phyloP scores from a whole-genome alignment of 768 basidiomycete species.

The Phylloporus arenicola region DNA sequence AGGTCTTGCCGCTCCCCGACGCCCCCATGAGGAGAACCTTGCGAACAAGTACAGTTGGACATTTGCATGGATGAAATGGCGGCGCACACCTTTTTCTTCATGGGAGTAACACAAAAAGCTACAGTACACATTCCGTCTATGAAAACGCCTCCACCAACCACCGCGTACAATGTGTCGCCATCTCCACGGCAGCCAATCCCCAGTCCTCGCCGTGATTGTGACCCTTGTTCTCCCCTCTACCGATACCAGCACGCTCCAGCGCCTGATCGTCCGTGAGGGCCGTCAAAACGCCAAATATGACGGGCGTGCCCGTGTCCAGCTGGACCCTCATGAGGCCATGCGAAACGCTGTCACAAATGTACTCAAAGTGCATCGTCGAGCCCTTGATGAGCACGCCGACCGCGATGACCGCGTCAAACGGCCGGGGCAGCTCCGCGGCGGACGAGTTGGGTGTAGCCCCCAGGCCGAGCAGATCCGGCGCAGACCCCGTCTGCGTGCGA shows the following conservation, averaged over 20 bases:
- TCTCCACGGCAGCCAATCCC: slow-evolving; percentile 95
- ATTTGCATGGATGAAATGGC: not conserved
- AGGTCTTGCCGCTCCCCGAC: slow-evolving; percentile 90
- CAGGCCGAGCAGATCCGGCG: slow-evolving; percentile 70
- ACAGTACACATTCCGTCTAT: slow-evolving; percentile 12
- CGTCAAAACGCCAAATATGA: slow-evolving; percentile 95
- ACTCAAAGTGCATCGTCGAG: slow-evolving; percentile 98
- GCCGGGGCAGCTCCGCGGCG: slow-evolving; percentile 40
- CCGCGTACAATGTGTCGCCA: slow-evolving; percentile 60
- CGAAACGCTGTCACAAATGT: slow-evolving; percentile 91
- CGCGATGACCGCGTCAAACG: slow-evolving; percentile 95
- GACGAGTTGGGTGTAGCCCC: slow-evolving; percentile 25
- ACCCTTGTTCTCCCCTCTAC: slow-evolving; percentile 59
- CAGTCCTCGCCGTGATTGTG: slow-evolving; percentile 99
- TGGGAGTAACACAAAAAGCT: not conserved
- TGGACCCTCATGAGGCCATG: slow-evolving; percentile 94
- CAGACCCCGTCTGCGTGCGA: slow-evolving; percentile 71
- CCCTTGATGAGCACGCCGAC: slow-evolving; percentile 99
- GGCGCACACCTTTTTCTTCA: slow-evolving; percentile 30
- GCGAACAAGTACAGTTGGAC: not conserved
- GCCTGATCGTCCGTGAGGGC: slow-evolving; percentile 93
- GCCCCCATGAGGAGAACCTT: slow-evolving; percentile 98
- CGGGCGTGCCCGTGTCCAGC: slow-evolving; percentile 87
- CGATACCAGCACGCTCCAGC: slow-evolving; percentile 87
- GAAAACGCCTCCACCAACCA: slow-evolving; percentile 70